Conservation (phyloP, 805 yeast genomes). For the Lipomyces sp. region DNA sequence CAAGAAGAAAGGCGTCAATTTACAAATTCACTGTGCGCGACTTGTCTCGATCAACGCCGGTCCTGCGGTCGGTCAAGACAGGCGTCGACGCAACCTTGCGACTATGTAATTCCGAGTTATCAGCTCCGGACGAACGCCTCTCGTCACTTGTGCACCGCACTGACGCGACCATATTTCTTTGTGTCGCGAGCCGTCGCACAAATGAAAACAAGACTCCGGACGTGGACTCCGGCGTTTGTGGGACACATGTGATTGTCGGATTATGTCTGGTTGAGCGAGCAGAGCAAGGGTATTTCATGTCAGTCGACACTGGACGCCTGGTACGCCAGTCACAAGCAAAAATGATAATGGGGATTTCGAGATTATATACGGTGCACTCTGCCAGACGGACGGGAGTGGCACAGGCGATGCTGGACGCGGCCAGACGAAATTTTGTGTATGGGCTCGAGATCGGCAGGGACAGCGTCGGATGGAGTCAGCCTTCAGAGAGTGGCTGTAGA, state of each 20-base stretch:
- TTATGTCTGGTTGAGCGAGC: slow-evolving; percentile 38
- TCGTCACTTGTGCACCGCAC: slow-evolving; percentile 9
- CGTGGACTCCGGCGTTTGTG: background rate
- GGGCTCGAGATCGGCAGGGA: slow-evolving; percentile 50
- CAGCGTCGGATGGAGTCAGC: slow-evolving; percentile 64
- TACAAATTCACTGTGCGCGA: slow-evolving; percentile 16
- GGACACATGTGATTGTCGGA: slow-evolving; percentile 17
- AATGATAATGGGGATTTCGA: slow-evolving; percentile 50
- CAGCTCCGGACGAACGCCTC: slow-evolving; percentile 51
- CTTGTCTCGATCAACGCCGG: slow-evolving; percentile 2
- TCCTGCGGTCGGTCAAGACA: slow-evolving; percentile 14
- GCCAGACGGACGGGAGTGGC: slow-evolving; percentile 56
- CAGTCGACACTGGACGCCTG: slow-evolving; percentile 49
- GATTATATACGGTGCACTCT: slow-evolving; percentile 47
- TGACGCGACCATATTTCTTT: slow-evolving; percentile 11
- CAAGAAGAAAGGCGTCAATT: background rate
- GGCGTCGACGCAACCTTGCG: slow-evolving; percentile 47
- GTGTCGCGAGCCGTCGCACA: slow-evolving; percentile 8
- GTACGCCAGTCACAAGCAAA: slow-evolving; percentile 49
- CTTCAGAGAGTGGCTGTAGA: slow-evolving; percentile 58
- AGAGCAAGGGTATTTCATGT: slow-evolving; percentile 40
- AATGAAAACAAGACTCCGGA: background rate
- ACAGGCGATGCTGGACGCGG: slow-evolving; percentile 47
- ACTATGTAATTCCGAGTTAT: slow-evolving; percentile 57
- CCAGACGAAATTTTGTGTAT: slow-evolving; percentile 50